Conservation (phyloP, 768 basidiomycete species). For the Lyophyllum semitale region DNA sequence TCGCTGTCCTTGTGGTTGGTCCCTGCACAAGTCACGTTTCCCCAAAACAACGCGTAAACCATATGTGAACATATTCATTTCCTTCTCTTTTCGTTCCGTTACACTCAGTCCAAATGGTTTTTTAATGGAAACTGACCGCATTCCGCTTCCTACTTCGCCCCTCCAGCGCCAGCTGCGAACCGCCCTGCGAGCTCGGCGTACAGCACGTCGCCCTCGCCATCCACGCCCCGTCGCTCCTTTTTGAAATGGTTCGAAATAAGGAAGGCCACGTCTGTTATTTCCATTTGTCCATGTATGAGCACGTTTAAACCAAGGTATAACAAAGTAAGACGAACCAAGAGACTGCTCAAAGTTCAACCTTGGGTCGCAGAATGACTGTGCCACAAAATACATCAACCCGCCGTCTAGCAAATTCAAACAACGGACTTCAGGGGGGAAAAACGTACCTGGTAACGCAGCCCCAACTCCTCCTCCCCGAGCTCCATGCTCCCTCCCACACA, state of each 20-base stretch:
- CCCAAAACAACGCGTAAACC: too few relatives aligned
- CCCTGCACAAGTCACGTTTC: too few relatives aligned
- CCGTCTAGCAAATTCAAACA: too few relatives aligned
- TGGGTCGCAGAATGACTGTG: constrained; percentile 90
- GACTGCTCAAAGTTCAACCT: constrained; percentile 93
- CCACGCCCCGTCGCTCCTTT: constrained; percentile 51
- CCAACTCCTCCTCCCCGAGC: constrained; percentile 83
- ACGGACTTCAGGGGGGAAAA: neutral
- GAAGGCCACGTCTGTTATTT: constrained; percentile 83
- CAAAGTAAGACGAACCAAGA: constrained; percentile 72
- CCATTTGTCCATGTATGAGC: neutral
- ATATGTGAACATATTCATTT: too few relatives aligned
- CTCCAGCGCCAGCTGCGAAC: constrained; percentile 8
- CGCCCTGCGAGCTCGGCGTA: constrained; percentile 37
- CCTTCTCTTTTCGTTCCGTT: too few relatives aligned
- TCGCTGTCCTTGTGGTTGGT: too few relatives aligned
- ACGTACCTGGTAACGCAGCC: constrained; percentile 83
- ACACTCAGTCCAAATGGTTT: too few relatives aligned
- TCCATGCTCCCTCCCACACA: constrained; percentile 98
- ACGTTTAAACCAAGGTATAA: neutral
- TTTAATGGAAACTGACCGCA: too few relatives aligned
- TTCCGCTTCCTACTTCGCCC: neutral
- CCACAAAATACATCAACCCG: neutral
- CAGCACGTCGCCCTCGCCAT: constrained; percentile 30
- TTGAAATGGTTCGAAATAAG: constrained; percentile 81